phyloP scores from a whole-genome alignment of 163 green algal genomes.

The Scenedesmus sp. region DNA sequence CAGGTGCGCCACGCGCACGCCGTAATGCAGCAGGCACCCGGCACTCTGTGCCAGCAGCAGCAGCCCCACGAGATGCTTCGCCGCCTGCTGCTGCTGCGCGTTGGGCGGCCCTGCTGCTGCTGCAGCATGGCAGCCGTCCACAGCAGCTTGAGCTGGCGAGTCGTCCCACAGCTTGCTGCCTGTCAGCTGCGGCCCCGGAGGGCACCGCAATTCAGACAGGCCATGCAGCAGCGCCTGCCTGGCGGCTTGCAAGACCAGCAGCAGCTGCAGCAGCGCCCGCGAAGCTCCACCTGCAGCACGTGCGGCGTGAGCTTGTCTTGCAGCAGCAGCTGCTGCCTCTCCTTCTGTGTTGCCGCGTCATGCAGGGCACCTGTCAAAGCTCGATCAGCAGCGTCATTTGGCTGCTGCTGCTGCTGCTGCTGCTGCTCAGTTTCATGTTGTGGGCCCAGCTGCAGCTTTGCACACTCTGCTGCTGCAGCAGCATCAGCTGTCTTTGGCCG shows the following conservation, averaged over 20 bases:
- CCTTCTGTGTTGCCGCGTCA: neutral
- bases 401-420: constrained; percentile 40
- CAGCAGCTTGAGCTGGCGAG: constrained; percentile 9
- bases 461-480: neutral
- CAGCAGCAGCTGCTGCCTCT: neutral
- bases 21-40: constrained; percentile 37
- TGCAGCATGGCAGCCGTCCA: neutral
- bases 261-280: constrained; percentile 17
- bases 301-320: neutral
- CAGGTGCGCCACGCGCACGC: constrained; percentile 33
- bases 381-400: constrained; percentile 11
- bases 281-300: neutral
- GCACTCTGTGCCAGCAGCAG: constrained; percentile 33
- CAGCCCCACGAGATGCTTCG: constrained; percentile 20
- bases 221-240: neutral
- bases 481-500: neutral
- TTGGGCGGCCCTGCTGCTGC: neutral
- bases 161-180: constrained; percentile 26
- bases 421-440: neutral
- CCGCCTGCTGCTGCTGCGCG: neutral
- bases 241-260: neutral
- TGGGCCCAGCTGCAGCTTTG: neutral
- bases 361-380: neutral
- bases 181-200: neutral
- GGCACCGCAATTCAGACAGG: neutral